Evolutionary conservation across 148 eudicot species (phyloP), one percentile per base, ranked within the genome.

Genomic region (Amaranthus cruentus): DNA sequence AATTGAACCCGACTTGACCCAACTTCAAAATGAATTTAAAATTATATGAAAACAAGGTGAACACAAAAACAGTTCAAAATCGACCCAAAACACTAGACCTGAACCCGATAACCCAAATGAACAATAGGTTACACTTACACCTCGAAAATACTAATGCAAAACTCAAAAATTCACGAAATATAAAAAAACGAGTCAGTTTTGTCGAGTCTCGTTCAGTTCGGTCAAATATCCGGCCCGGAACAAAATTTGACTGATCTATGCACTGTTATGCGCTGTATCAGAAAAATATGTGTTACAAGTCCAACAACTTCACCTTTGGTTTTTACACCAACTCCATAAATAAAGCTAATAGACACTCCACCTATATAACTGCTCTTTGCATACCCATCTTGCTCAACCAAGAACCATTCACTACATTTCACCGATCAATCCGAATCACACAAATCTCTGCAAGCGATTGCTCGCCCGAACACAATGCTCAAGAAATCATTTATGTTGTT

Each of bases 311-410:
- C 85, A 79, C 80, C 60, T 70, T 10, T 55, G 46, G 12, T 49
- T 77, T 62, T 48, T 58, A 13, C 58, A 80, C 77, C 88, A 78
- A 85, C 88, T 88, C 86, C 87, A 80, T 50, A 53, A 38, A 28
- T 28, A 58, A 52, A 44, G 51, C n/a, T 69, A 66, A 71, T 18
- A 74, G 38, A 15, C 44, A 66, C 73, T 62, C 42, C 77, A 44
- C 7, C 72, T 82, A 75, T 78, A 78, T 78, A 82, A 76, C 70
- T 61, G 38, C 60, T 46, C 54, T 8, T 55, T 47, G 50, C 62
- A 48, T 72, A 55, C 4, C 55, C 46, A 68, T 68, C 4, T 4
- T 65, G 75, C 68, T 66, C 76, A 81, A 50, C 51, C 38, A 28
- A 61, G 50, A 52, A 58, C 51, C 48, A 13, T 59, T 51, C 48